Evolutionary conservation across 2,329 filamentous ascomycete species (phyloP), one percentile per base, ranked within the genome.

Genomic region (Beauveria rudraprayagi): DNA sequence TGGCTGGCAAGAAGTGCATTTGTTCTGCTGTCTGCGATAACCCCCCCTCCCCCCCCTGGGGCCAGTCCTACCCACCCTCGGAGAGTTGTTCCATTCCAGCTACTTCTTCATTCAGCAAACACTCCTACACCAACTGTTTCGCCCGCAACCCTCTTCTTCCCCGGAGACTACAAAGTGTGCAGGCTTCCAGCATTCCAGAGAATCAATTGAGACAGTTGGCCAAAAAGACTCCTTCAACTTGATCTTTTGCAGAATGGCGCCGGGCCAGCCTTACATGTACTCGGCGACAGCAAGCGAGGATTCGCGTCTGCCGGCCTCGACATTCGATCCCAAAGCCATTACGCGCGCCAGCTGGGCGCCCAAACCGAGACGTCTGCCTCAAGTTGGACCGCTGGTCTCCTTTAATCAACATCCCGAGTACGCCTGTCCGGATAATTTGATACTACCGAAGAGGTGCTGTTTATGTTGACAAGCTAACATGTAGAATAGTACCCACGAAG

Each of bases 361-460:
- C 14, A 83, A 84, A 59, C 78, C 83, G 46, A 78, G 76, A 28
- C 86, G 81, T 69, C 80, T 83, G 47, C 88, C 89, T 79, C 82
- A 80, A 50, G 80, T 89, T 58, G 92, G 91, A 0, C 92, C 91
- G 14, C 76, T 95, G 65, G 76, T 97, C 64, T 83, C 88, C 63
- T 89, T 96, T 79, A 94, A 95, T 73, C 82, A 84, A 62, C 92
- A 96, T 73, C 92, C 92, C 1, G 92, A 97, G 88, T 91, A 81
- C 70, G 85, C 77, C 11, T n/a, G 11, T 11, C 16, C 14, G 8
- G 9, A 5, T 14, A 6, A 46, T 22, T 17, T 26, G 30, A 10
- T 24, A 16, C 26, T 43, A 9, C 30, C 16, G 43, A 5, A 16
- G n/a, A 22, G 22, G 28, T 16, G 5, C 6, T 16, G 26, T 17